A percentile compares a stretch with the other conserved stretches of the same genome.
Conservation (phyloP, 2,329 filamentous ascomycete genomes). For the Aureobasidium sp. region DNA sequence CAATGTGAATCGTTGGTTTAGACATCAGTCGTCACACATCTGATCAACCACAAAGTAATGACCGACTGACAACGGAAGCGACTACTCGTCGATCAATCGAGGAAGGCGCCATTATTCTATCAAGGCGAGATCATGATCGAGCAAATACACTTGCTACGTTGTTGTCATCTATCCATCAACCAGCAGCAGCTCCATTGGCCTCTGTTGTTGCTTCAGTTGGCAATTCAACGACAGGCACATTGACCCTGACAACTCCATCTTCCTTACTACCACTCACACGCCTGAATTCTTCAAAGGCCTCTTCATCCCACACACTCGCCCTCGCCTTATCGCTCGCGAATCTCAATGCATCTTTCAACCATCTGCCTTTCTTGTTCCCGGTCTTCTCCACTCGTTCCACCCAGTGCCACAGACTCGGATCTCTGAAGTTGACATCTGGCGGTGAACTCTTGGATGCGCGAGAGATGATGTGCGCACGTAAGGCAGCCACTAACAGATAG, state of each 20-base stretch:
- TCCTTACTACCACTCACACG: constrained; percentile 4
- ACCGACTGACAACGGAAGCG: too few relatives aligned
- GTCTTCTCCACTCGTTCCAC: constrained; percentile 24
- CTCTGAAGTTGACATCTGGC: constrained; percentile 26
- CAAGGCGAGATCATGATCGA: too few relatives aligned
- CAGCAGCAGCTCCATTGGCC: background rate
- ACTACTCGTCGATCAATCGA: too few relatives aligned
- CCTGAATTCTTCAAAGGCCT: constrained; percentile 11
- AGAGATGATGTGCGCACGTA: constrained; percentile 14
- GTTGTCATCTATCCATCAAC: background rate
- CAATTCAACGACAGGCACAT: constrained; percentile 3
- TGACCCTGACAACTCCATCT: constrained; percentile 16
- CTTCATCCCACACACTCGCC: background rate
- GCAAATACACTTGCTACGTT: too few relatives aligned
- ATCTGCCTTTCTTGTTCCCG: constrained; percentile 25
- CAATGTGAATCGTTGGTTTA: too few relatives aligned
- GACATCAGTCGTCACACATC: too few relatives aligned
- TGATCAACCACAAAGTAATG: too few relatives aligned
- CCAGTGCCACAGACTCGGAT: constrained; percentile 31
- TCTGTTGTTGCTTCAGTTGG: background rate
- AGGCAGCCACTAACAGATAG: constrained; percentile 20
- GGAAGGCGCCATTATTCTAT: too few relatives aligned
- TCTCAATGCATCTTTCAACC: constrained; percentile 27
- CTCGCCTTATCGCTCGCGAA: constrained; percentile 1
- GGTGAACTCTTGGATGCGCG: constrained; percentile 3